These are phyloP conservation scores for Suillus tomentosus DNA, from an alignment of 768 basidiomycete genomes.

Conservation along the genomic window DNA sequence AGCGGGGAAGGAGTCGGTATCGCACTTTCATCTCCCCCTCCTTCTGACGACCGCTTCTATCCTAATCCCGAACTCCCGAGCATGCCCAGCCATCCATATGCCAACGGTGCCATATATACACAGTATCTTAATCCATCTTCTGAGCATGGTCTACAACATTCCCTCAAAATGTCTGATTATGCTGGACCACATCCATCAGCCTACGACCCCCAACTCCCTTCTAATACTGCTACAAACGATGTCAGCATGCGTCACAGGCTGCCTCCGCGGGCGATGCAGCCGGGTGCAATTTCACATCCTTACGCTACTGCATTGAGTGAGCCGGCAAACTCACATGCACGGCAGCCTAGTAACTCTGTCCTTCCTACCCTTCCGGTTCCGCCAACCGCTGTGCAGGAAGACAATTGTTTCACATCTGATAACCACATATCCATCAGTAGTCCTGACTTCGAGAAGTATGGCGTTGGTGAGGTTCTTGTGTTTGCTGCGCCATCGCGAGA, in stretches of 20 bases:
- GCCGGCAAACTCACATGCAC: constrained; percentile 49
- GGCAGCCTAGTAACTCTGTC: constrained; percentile 23
- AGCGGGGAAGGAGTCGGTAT: constrained; percentile 40
- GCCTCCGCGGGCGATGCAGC: constrained; percentile 31
- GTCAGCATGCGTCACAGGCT: constrained; percentile 39
- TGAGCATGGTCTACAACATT: constrained; percentile 13
- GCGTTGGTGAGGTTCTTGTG: constrained; percentile 64
- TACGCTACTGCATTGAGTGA: constrained; percentile 47
- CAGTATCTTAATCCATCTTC: constrained; percentile 12
- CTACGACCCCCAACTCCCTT: constrained; percentile 24
- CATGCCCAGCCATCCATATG: constrained; percentile 40
- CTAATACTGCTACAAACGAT: constrained; percentile 23
- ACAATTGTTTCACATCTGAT: constrained; percentile 29
- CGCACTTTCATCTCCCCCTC: constrained; percentile 42
- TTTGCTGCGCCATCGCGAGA: constrained; percentile 36
- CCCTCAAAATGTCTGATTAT: constrained; percentile 35
- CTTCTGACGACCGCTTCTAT: constrained; percentile 21
- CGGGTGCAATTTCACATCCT: constrained; percentile 44
- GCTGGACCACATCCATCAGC: constrained; percentile 44
- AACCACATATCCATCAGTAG: constrained; percentile 31
- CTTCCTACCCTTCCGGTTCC: background rate
- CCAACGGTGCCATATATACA: constrained; percentile 26
- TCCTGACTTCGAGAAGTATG: constrained; percentile 48
- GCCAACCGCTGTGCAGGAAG: background rate
- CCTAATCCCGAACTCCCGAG: constrained; percentile 20